Base-by-base conservation (phyloP, 164 flowering plant species). In the Litsea cubeba region DNA sequence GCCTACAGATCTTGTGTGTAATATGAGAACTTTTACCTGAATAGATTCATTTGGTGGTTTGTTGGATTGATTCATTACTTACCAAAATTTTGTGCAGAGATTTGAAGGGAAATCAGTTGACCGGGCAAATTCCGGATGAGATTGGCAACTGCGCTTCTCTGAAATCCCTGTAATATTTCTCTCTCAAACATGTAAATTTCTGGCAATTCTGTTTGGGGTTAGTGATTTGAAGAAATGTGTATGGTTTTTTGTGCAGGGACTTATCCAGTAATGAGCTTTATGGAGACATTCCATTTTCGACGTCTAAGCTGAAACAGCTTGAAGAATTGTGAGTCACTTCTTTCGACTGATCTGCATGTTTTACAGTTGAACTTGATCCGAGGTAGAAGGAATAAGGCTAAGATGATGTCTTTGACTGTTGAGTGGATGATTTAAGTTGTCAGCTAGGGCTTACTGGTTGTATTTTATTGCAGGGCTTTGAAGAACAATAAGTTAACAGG, bases 121-220 rank as follows among this genome's bases (percentile, higher is more conserved):
- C 88, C 0, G 98, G 99, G 46, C 97, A 90, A 85, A 91, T 95
- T 17, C 99, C 99, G 2, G 99, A 93, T 83, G 99, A 95, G 78
- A 88, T 95, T 40, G 98, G 98, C 62, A 81, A 91, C 82, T 91
- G 97, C 70, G 83, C 72, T 28, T 78, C 78, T 23, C 84, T 95
- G 20, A 71, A 74, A 49, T 57, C 74, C 15, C 77, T 95, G 99
- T 95, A 90, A 71, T 51, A 15, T 69, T 2, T 40, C 30, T 65
- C 1, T 1, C 0, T 64, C 23, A 4, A 10, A n/a, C 28, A 20
- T 68, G 70, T 69, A 40, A 17, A 12, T 64, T 65, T 65, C 26
- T 65, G 40, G 35, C 20, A 26, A 65, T 11, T 62, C 28, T 65
- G 40, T 10, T 25, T 65, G 40, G 3, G 32, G 17, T 66, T 15